A percentile compares a stretch with the other conserved stretches of the same genome.
phyloP scores from a whole-genome alignment of 164 flowering plant species.

The Cinnamomum chago region DNA sequence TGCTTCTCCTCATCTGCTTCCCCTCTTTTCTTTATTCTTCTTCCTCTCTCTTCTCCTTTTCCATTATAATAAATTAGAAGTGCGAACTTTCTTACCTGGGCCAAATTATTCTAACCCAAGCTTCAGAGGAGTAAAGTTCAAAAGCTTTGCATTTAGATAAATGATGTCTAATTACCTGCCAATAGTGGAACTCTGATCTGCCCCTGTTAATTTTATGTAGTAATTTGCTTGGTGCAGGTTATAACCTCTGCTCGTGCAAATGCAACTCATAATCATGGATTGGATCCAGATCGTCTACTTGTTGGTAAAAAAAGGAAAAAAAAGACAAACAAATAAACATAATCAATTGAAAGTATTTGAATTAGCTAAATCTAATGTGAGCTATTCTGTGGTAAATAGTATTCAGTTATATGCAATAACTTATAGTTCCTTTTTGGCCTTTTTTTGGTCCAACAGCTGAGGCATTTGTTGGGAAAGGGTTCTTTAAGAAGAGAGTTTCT shows the following conservation, averaged over 20 bases:
- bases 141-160: background rate
- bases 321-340: background rate
- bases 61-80: too few relatives aligned
- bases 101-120: too few relatives aligned
- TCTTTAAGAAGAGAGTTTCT: conserved; percentile 52
- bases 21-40: too few relatives aligned
- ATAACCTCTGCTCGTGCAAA: conserved; percentile 95
- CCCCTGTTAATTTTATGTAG: background rate
- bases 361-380: background rate
- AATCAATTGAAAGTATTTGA: background rate
- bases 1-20: too few relatives aligned
- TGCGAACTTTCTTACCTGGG: too few relatives aligned
- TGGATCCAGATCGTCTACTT: conserved; percentile 89
- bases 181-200: background rate
- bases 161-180: background rate
- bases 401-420: background rate
- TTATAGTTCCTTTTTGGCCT: background rate
- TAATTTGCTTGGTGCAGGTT: conserved; percentile 46
- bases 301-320: conserved; percentile 46
- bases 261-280: conserved; percentile 91
- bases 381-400: too few relatives aligned
- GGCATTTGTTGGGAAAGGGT: conserved; percentile 92
- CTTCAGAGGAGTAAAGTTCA: too few relatives aligned
- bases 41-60: too few relatives aligned
- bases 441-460: conserved; percentile 50